phyloP scores from a whole-genome alignment of 129 eudicot species.

The Flaveria trinervia region DNA sequence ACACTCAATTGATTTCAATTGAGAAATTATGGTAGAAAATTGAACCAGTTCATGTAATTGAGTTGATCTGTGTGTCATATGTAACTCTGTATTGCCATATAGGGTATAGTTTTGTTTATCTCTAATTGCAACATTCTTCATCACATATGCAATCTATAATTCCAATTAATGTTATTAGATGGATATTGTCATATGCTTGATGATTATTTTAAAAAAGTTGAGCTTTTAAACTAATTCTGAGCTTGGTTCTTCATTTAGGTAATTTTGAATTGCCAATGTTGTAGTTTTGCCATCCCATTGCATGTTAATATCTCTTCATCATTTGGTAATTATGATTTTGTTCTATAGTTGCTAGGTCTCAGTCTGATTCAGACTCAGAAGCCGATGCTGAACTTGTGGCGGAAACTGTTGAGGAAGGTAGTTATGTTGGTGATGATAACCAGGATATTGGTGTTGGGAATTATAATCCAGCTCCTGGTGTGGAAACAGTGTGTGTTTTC shows the following conservation, averaged over 20 bases:
- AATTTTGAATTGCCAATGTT: slow-evolving; percentile 15
- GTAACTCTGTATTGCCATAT: background rate
- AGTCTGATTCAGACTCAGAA: slow-evolving; percentile 63
- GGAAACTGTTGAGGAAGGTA: slow-evolving; percentile 55
- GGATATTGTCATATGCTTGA: too few relatives aligned
- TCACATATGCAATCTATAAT: background rate
- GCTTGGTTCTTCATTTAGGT: background rate
- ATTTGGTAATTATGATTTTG: slow-evolving; percentile 15
- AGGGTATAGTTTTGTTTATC: background rate
- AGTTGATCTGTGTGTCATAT: background rate
- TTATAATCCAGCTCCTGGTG: slow-evolving; percentile 74
- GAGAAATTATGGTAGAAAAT: background rate
- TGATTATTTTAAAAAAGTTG: background rate
- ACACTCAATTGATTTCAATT: background rate
- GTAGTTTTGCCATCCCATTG: background rate
- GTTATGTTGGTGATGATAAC: slow-evolving; percentile 68
- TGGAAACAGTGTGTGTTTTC: slow-evolving; percentile 88
- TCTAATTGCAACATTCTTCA: background rate
- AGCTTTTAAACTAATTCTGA: background rate
- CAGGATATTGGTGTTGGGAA: slow-evolving; percentile 66
- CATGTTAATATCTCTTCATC: slow-evolving; percentile 11
- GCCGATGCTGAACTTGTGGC: slow-evolving; percentile 45
- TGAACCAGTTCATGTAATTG: slow-evolving; percentile 1
- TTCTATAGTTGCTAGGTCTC: slow-evolving; percentile 72
- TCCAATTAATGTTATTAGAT: slow-evolving; percentile 1